Evolutionary conservation across 2,329 filamentous ascomycete genomes (phyloP).

Genomic region (Tolypocladium paradoxum): DNA sequence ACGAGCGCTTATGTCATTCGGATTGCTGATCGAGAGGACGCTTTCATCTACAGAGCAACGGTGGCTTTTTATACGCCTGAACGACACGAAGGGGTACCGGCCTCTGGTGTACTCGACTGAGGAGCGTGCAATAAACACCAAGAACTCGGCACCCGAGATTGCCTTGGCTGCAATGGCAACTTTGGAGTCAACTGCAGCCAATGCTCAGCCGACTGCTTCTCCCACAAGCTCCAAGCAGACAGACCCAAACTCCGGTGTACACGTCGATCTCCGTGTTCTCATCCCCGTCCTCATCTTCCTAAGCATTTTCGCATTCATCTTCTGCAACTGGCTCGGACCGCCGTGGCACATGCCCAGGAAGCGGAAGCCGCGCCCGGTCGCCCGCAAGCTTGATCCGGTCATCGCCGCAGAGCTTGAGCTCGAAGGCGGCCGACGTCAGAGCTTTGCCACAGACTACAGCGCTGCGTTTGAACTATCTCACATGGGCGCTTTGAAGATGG

Average conservation of each 20-base stretch:
- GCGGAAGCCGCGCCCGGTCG: neutral
- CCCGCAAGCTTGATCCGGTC: neutral
- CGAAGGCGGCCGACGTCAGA: neutral
- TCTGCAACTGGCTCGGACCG: neutral
- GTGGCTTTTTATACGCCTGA: neutral
- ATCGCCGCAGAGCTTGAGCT: neutral
- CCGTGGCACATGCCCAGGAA: neutral
- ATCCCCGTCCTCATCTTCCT: neutral
- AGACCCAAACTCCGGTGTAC: neutral
- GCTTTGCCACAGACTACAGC: neutral
- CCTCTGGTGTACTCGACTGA: no score
- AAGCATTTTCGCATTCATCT: neutral
- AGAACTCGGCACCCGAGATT: neutral
- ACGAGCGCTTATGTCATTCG: neutral
- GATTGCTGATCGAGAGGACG: neutral
- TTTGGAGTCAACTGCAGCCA: neutral
- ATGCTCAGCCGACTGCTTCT: neutral
- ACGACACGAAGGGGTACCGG: neutral
- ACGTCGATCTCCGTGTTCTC: neutral
- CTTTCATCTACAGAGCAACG: neutral
- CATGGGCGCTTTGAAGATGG: neutral
- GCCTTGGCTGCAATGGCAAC: neutral
- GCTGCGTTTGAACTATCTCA: neutral
- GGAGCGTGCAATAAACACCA: neutral
- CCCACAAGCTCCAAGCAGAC: neutral